Evolutionary conservation across 306 rosid genomes (phyloP).

Genomic region (Trifolium fragiferum): DNA sequence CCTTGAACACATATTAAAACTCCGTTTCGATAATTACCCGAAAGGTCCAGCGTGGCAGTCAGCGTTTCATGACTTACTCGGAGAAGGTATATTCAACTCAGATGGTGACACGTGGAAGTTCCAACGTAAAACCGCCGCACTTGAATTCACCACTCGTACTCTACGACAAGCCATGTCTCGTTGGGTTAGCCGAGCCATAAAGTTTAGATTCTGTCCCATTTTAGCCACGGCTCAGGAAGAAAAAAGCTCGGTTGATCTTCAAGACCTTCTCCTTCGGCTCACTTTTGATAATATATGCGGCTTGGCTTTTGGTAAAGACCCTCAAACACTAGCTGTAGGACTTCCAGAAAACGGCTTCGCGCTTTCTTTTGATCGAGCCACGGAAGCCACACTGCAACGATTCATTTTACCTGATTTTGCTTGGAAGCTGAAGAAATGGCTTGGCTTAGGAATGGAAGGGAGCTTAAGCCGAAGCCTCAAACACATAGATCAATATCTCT

Average conservation of each 20-base stretch:
- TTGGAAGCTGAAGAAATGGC: constrained; percentile 57
- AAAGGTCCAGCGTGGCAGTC: constrained; percentile 93
- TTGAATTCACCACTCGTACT: constrained; percentile 89
- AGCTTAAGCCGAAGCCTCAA: constrained; percentile 55
- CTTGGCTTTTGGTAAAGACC: constrained; percentile 81
- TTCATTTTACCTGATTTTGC: constrained; percentile 45
- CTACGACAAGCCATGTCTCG: constrained; percentile 97
- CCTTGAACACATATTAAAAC: constrained; percentile 80
- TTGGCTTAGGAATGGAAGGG: constrained; percentile 63
- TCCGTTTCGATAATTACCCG: constrained; percentile 87
- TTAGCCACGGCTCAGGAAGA: constrained; percentile 56
- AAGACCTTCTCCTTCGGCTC: constrained; percentile 86
- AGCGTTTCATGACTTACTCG: constrained; percentile 78
- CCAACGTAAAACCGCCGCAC: constrained; percentile 91
- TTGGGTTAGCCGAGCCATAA: constrained; percentile 91
- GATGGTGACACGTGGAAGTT: constrained; percentile 91
- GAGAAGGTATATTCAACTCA: constrained; percentile 86
- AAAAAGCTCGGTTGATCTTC: constrained; percentile 62
- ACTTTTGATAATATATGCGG: constrained; percentile 97
- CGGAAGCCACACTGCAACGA: constrained; percentile 53
- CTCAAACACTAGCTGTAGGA: constrained; percentile 54
- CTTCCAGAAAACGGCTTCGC: constrained; percentile 55
- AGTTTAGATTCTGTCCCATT: constrained; percentile 71
- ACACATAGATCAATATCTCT: constrained; percentile 58
- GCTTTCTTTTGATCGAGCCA: constrained; percentile 51